Evolutionary conservation across 305 asterid genomes (phyloP), one percentile per base, ranked within the genome.

Genomic region (Solanum hybrid): DNA sequence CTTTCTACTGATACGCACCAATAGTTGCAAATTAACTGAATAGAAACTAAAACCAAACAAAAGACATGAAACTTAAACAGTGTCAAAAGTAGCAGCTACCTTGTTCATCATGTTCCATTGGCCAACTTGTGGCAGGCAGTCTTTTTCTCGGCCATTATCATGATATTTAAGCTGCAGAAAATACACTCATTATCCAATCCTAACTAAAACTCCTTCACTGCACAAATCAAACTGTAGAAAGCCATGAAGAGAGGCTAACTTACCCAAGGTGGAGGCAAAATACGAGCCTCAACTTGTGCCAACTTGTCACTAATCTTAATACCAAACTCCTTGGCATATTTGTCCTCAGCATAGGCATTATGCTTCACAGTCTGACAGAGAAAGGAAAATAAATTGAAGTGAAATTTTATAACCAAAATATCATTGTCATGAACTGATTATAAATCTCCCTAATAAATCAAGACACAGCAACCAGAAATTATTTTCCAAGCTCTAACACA

Each of bases 51-150:
- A 56, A 85, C 6, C 51, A 51, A 31, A 56, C 60, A 85, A 36
- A 14, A 17, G 27, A 32, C 73, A 14, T 35, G 34, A 85, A 85
- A 51, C 77, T 11, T 79, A 14, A 79, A 85, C 29, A 78, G 31
- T 35, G 69, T 24, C 56, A 87, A 64, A 85, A 69, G 29, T 9
- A 32, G 85, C 36, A 79, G 78, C 60, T 88, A 97, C 99, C 98
- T 96, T 96, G 40, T 97, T 95, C 99, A 96, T 97, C 99, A 97
- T 97, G 31, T 97, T 96, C 99, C 99, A 97, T 82, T 96, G 98
- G n/a, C 99, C 99, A 88, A 96, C 98, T 94, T 96, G 97, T 0
- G 99, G 99, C 80, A 96, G 94, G 86, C 99, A 96, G 88, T 95
- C 98, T 93, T 91, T 96, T 93, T 96, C 99, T 56, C 98, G 92